A percentile compares a stretch with the other conserved stretches of the same genome.
phyloP scores from a whole-genome alignment of 2,329 filamentous ascomycete genomes.

The Beauveria bassiana region DNA sequence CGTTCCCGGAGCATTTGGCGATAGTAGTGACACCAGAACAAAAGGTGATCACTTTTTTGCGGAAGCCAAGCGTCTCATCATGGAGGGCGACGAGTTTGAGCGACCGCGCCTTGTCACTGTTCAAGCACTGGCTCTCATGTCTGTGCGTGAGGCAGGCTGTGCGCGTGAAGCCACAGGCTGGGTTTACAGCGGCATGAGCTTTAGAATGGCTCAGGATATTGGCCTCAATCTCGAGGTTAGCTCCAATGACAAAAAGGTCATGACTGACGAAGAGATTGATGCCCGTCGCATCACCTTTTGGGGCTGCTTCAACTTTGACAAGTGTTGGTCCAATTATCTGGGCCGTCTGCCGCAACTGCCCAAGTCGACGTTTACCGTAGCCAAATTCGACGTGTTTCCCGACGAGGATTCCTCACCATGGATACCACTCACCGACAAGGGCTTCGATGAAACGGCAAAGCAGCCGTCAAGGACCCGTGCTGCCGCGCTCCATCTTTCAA shows the following conservation, averaged over 20 bases:
- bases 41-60: conserved; percentile 95
- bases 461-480: conserved; percentile 81
- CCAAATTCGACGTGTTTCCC: conserved; percentile 86
- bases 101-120: conserved; percentile 83
- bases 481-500: conserved; percentile 71
- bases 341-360: conserved; percentile 84
- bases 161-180: conserved; percentile 91
- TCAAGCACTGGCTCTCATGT: conserved; percentile 91
- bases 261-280: conserved; percentile 80
- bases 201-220: conserved; percentile 92
- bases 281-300: conserved; percentile 88
- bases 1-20: conserved; percentile 61
- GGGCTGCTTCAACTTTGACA: conserved; percentile 98
- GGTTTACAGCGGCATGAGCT: conserved; percentile 98
- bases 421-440: conserved; percentile 82
- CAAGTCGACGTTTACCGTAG: conserved; percentile 69
- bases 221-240: conserved; percentile 80
- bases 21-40: conserved; percentile 68
- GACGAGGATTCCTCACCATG: conserved; percentile 79
- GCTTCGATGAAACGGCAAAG: conserved; percentile 61
- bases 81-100: conserved; percentile 90
- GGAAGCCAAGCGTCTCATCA: conserved; percentile 81
- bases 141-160: conserved; percentile 89
- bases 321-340: conserved; percentile 97
- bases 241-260: conserved; percentile 50